Evolutionary conservation across 345 rosid species (phyloP).

Genomic region (Draba incana): DNA sequence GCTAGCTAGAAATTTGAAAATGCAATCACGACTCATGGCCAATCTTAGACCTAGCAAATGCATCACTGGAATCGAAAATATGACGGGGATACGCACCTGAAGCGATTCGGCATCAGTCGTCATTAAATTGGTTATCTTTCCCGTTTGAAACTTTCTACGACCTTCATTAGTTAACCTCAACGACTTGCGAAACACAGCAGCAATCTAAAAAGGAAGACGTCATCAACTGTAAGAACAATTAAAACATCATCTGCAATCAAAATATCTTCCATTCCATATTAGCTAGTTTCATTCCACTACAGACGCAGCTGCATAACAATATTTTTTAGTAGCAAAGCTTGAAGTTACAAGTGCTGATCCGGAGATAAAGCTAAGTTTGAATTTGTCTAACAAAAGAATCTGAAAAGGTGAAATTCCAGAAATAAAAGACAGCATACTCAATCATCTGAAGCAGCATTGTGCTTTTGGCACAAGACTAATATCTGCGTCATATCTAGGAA

Average conservation of each 20-base stretch:
- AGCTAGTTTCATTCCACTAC: constrained; percentile 17
- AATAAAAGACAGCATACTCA: not conserved
- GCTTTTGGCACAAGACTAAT: constrained; percentile 22
- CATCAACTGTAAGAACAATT: constrained; percentile 6
- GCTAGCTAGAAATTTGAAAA: not conserved
- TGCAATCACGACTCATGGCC: constrained; percentile 4
- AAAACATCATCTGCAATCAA: not conserved
- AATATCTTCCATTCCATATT: constrained; percentile 6
- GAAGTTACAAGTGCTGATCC: constrained; percentile 12
- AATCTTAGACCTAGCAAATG: constrained; percentile 10
- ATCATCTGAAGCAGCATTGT: not conserved
- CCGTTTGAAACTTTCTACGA: constrained; percentile 81
- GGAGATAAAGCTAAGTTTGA: constrained; percentile 2
- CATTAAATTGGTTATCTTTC: constrained; percentile 99
- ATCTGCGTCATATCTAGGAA: constrained; percentile 2
- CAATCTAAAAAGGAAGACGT: constrained; percentile 56
- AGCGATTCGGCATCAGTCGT: constrained; percentile 98
- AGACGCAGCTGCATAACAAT: constrained; percentile 8
- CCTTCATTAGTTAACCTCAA: constrained; percentile 91
- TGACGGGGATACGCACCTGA: constrained; percentile 53
- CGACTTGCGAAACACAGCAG: constrained; percentile 95
- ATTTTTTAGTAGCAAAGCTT: not conserved
- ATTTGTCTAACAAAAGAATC: not conserved
- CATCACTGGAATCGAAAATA: not conserved
- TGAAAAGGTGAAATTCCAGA: not conserved